Base-by-base conservation (phyloP, 192 early-diverging fungal genomes). In the Spinellus fusiger region DNA sequence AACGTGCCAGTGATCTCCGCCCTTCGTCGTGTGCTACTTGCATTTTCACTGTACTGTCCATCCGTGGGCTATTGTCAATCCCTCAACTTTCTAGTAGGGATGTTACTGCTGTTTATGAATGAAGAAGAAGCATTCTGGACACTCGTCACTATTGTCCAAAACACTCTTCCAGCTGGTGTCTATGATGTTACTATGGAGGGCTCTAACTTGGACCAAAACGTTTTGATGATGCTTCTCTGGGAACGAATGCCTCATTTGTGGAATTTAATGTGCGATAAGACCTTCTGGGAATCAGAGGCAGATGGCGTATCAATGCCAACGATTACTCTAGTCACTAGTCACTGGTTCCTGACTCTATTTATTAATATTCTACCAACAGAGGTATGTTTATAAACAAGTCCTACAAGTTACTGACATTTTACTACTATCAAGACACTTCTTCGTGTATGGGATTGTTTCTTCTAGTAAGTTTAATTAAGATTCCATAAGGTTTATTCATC, bases 51-150 rank as follows among this genome's bases (percentile, higher is more conserved):
- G 16, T 89, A 88, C 65, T 83, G 79, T 26, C 83, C 87, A 37
- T 56, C 77, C 25, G 88, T 93, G 28, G 91, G 91, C 12, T 93
- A 93, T 71, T 90, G 89, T 69, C 91, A 93, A 64, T 85, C 84
- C 0, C 82, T 93, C 57, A 93, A 90, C 62, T 61, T 61, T 23
- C 4, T 61, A 22, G 26, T 25, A 0, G 59, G 49, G 0, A 49
- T 61, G 13, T 18, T 61, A 27, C 23, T 61, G 9, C 5, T 61
- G 7, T 47, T 61, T 4, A 25, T 27, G 12, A 31, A 60, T 25
- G 49, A 48, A 50, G 59, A 61, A 26, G 59, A 48, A 27, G 84
- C 87, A 10, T 94, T 92, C 62, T 94, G 90, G 90, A 86, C 76
- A 38, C 69, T 94, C 15, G 80, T 87, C 0, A 84, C 82, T 9